A percentile compares a stretch with the other conserved stretches of the same genome.
phyloP scores from a whole-genome alignment of 352 stramenopile genomes.

The Aphanomyces stellatus region DNA sequence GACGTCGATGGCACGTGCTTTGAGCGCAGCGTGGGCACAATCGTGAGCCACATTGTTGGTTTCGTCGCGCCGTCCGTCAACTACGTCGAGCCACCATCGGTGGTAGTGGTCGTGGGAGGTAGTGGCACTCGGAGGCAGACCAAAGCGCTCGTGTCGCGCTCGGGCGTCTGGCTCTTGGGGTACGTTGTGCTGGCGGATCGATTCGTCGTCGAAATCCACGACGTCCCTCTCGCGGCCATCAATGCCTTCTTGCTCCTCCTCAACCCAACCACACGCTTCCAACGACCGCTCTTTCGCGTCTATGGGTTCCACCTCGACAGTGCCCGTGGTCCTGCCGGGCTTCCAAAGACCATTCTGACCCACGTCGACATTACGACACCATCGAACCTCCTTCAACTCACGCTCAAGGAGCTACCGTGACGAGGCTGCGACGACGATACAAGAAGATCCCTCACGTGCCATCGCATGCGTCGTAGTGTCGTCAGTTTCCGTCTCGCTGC shows the following conservation, averaged over 20 bases:
- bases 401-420: too few relatives aligned
- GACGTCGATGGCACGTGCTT: neutral
- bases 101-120: neutral
- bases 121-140: too few relatives aligned
- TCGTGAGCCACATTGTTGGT: neutral
- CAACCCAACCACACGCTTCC: too few relatives aligned
- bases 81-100: neutral
- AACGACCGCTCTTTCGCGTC: neutral
- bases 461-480: too few relatives aligned
- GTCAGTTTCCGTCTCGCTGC: too few relatives aligned
- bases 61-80: neutral
- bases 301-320: neutral
- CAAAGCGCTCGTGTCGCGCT: neutral
- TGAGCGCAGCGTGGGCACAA: neutral
- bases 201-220: neutral
- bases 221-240: neutral
- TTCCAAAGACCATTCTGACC: too few relatives aligned
- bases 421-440: too few relatives aligned
- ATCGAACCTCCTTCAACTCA: too few relatives aligned
- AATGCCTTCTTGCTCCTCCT: neutral
- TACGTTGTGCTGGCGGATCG: neutral
- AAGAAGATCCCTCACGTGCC: too few relatives aligned
- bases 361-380: too few relatives aligned
- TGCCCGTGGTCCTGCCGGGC: too few relatives aligned
- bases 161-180: neutral